Base-by-base conservation (phyloP, 176 grass and related monocot genomes). In the Elaeis guineensis region DNA sequence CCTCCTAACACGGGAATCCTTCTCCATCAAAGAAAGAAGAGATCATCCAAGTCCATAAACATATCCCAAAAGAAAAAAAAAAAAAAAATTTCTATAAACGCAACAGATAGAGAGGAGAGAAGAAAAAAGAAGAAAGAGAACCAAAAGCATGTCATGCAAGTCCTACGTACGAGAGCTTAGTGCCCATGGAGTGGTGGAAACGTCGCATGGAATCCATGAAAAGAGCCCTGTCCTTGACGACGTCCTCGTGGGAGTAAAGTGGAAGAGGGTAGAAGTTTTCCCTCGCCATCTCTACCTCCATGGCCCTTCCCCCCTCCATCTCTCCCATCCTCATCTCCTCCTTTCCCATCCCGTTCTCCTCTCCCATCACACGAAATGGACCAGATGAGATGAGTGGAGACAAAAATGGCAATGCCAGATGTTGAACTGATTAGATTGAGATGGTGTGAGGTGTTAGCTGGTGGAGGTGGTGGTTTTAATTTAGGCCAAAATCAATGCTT, bases 1-100 rank as follows among this genome's bases (percentile, higher is more conserved):
- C 78, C 83, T 77, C 83, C 78, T 52, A 86, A 77, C 63, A 86
- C 83, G 25, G 83, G 83, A 64, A 77, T 39, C 69, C 83, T 86
- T 26, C 35, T 12, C 17, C 64, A 25, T 50, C n/a, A 71, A 18
- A 64, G 3, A 35, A 23, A 6, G 16, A 26, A n/a, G 4, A 25
- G 16, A 19, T 7, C 44, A 17, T 5, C 14, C 57, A n/a, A 49
- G 61, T 17, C 6, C 2, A 28, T n/a, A 57, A 6, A 35, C 21
- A 50, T 16, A 23, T 35, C 23, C 0, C 1, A 23, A 23, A 23
- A 22, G 0, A 23, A 16, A 30, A 52, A 5, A 69, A 86, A 66
- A 29, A 64, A 29, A 64, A 35, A 61, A 5, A 55, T 48, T n/a
- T n/a, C 3, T 58, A 17, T 39, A 65, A 21, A 60, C 51, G 24